A percentile compares a stretch with the other conserved stretches of the same genome.
Evolutionary conservation across 2,329 filamentous ascomycete genomes (phyloP).

Genomic region (Sarocladium strictum): DNA sequence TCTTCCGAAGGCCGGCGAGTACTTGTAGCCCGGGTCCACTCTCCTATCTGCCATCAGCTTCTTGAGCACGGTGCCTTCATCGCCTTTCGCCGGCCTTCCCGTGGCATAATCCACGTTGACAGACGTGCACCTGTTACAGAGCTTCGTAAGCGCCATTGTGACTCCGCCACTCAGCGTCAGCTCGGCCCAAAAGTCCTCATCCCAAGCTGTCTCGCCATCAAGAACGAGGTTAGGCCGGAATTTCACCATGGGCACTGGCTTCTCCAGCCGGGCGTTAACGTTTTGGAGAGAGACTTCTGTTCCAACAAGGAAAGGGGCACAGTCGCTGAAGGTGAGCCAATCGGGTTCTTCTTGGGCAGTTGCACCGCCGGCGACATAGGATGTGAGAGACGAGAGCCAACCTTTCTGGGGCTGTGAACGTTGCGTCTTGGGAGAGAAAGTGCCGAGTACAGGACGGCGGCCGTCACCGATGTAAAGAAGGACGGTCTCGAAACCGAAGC

Average conservation of each 20-base stretch:
- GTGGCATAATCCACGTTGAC: slow-evolving; percentile 67
- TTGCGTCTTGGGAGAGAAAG: slow-evolving; percentile 33
- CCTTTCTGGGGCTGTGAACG: slow-evolving; percentile 18
- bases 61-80: slow-evolving; percentile 59
- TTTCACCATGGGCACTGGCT: slow-evolving; percentile 43
- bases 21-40: slow-evolving; percentile 63
- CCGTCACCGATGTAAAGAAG: slow-evolving; percentile 61
- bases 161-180: slow-evolving; percentile 33
- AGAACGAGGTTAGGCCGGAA: slow-evolving; percentile 71
- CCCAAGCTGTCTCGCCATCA: slow-evolving; percentile 52
- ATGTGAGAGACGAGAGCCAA: slow-evolving; percentile 30
- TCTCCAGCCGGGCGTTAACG: slow-evolving; percentile 51
- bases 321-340: slow-evolving; percentile 66
- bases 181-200: slow-evolving; percentile 69
- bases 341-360: slow-evolving; percentile 26
- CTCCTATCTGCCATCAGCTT: slow-evolving; percentile 64
- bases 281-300: slow-evolving; percentile 64
- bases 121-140: slow-evolving; percentile 63
- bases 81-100: slow-evolving; percentile 50
- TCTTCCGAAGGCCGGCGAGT: slow-evolving; percentile 65
- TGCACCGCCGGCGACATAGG: slow-evolving; percentile 22
- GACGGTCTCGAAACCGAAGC: slow-evolving; percentile 56
- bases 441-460: slow-evolving; percentile 56
- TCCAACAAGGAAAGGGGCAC: slow-evolving; percentile 68
- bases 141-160: slow-evolving; percentile 49